Evolutionary conservation across 2,329 filamentous ascomycete species (phyloP).

Genomic region (Colletotrichum spaethianum): DNA sequence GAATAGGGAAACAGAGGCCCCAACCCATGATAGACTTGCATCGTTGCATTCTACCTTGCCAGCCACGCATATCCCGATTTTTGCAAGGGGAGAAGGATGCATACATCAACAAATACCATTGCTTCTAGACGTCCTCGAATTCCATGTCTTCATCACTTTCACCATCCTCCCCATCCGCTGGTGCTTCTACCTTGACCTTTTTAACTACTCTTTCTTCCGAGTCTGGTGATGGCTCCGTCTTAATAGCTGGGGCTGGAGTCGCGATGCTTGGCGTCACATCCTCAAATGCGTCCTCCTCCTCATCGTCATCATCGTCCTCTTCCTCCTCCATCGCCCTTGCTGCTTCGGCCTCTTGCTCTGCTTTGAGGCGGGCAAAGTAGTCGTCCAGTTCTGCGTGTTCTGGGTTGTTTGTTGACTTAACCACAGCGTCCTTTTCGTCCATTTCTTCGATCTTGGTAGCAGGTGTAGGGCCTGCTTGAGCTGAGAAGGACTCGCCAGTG

Average conservation of each 20-base stretch:
- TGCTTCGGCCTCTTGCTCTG: constrained; percentile 67
- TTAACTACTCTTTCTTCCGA: constrained; percentile 67
- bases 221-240: constrained; percentile 52
- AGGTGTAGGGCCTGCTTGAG: constrained; percentile 52
- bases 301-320: constrained; percentile 49
- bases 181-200: constrained; percentile 71
- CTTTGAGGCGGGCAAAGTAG: constrained; percentile 77
- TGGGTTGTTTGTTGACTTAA: constrained; percentile 60
- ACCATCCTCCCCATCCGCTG: constrained; percentile 61
- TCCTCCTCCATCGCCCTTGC: constrained; percentile 49
- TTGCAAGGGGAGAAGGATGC: not conserved
- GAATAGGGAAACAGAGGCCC: not conserved
- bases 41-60: not conserved
- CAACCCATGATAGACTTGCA: too few species aligned
- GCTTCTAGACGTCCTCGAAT: constrained; percentile 68
- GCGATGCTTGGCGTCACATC: constrained; percentile 57
- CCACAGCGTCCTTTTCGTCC: constrained; percentile 61
- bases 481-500: constrained; percentile 71
- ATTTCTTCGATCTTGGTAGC: constrained; percentile 59
- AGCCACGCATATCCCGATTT: not conserved
- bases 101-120: not conserved
- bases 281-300: constrained; percentile 64
- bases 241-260: constrained; percentile 48
- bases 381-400: constrained; percentile 74
- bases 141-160: constrained; percentile 68